Base-by-base conservation (phyloP, 1,284 basidiomycete species). In the Anthracocystis panici-leucophaei region DNA sequence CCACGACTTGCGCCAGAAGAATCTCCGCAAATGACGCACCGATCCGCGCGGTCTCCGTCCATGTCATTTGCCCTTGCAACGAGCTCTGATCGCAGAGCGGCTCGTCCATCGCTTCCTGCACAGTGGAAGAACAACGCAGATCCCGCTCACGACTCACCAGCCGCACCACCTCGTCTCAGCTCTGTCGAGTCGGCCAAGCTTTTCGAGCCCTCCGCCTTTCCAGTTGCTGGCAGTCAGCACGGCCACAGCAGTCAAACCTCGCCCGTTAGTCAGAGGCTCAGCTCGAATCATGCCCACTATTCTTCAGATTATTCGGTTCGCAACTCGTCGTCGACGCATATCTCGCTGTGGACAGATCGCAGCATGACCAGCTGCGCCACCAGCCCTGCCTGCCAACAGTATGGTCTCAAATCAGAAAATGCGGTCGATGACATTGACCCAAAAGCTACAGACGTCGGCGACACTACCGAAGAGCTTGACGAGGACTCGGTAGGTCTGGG, bases 321-420 rank as follows among this genome's bases (percentile, higher is more conserved):
- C 57, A 44, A 53, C 23, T 77, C 70, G 5, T 56, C 63, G 6
- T 77, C 75, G 14, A 74, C 75, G 7, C 69, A 68, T 10, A 55
- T 53, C 38, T 77, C 75, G 2, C 42, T 68, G 16, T 77, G 75
- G 70, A 73, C 69, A 21, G 75, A 77, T 14, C 52, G 54, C 18
- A 74, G 74, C 55, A 45, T 67, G 25, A 38, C 67, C 29, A 78
- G 76, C 38, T 57, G 61, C 51, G 57, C 31, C 35, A 72, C 69
- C 20, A 78, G 76, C 51, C 73, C 76, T 40, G 61, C 60, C 8
- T 71, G 68, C 50, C 46, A 53, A 2, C 61, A 53, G n/a, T 54
- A 58, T 44, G 51, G 46, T 40, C 54, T 66, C 42, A 60, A 49
- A 10, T 23, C 59, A 41, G 69, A 62, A 6, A 29, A 35, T 3